phyloP scores from a whole-genome alignment of 164 flowering plant genomes.

The grape (Vitis vinifera) region DNA sequence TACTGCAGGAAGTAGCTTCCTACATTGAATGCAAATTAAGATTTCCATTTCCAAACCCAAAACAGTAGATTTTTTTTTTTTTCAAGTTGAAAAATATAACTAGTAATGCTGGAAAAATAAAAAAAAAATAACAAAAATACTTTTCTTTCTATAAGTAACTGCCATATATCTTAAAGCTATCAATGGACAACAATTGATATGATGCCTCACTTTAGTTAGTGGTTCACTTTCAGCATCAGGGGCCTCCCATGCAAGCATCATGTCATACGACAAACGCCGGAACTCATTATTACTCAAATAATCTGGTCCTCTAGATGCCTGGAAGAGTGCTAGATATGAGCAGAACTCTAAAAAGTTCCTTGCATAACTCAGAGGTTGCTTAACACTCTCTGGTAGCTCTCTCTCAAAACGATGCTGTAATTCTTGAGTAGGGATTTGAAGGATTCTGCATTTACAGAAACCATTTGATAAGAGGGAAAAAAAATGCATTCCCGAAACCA shows the following conservation, averaged over 20 bases:
- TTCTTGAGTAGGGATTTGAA: constrained; percentile 45
- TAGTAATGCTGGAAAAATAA: neutral
- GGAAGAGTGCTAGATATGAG: constrained; percentile 51
- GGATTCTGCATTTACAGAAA: constrained; percentile 45
- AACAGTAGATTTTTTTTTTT: neutral
- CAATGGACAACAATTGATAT: constrained; percentile 6
- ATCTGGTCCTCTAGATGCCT: constrained; percentile 35
- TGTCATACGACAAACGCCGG: constrained; percentile 67
- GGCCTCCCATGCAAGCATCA: constrained; percentile 95
- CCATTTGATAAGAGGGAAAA: neutral
- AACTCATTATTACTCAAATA: constrained; percentile 67
- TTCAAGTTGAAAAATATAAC: too few species aligned
- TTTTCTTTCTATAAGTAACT: neutral
- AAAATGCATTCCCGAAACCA: too few species aligned
- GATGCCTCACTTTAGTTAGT: constrained; percentile 40
- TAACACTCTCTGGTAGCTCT: constrained; percentile 46
- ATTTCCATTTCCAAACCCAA: constrained; percentile 7
- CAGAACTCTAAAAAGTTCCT: constrained; percentile 69
- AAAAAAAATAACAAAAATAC: neutral
- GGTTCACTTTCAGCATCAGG: constrained; percentile 43
- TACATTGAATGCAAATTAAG: constrained; percentile 18
- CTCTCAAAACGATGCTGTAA: constrained; percentile 55
- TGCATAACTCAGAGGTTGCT: constrained; percentile 44
- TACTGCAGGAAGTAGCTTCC: constrained; percentile 40
- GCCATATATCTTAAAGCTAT: constrained; percentile 13